A percentile compares a stretch with the other conserved stretches of the same genome.
Conservation (phyloP, 176 grass and related monocot species). For the Chloris gayana region DNA sequence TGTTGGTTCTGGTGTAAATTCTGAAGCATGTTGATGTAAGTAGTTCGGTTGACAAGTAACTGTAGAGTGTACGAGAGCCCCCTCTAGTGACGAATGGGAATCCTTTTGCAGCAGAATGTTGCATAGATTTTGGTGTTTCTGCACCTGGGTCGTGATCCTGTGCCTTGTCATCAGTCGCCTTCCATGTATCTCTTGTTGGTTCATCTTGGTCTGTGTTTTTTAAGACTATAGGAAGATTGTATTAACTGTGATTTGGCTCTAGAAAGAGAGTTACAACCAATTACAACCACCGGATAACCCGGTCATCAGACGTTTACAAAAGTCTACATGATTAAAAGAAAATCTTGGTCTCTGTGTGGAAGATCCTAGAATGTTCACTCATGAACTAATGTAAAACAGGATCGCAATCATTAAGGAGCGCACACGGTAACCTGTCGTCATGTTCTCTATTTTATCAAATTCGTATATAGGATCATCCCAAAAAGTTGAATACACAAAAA, state of each 20-base stretch:
- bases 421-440: too few relatives aligned
- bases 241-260: too few relatives aligned
- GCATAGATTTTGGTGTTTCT: background rate
- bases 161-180: background rate
- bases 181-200: background rate
- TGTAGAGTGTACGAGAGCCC: constrained; percentile 29
- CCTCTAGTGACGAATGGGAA: constrained; percentile 24
- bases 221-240: too few relatives aligned
- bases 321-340: too few relatives aligned
- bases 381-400: background rate
- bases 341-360: background rate
- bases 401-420: too few relatives aligned
- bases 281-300: too few relatives aligned
- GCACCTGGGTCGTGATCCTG: background rate
- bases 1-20: constrained; percentile 43
- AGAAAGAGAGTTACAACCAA: too few relatives aligned
- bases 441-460: too few relatives aligned
- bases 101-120: constrained; percentile 14
- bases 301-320: too few relatives aligned
- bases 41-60: constrained; percentile 39
- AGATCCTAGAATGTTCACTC: background rate
- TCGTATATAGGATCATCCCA: too few relatives aligned
- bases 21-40: constrained; percentile 51
- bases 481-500: too few relatives aligned
- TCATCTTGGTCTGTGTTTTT: background rate